Base-by-base conservation (phyloP, 768 basidiomycete species). In the Podaxis sp. region DNA sequence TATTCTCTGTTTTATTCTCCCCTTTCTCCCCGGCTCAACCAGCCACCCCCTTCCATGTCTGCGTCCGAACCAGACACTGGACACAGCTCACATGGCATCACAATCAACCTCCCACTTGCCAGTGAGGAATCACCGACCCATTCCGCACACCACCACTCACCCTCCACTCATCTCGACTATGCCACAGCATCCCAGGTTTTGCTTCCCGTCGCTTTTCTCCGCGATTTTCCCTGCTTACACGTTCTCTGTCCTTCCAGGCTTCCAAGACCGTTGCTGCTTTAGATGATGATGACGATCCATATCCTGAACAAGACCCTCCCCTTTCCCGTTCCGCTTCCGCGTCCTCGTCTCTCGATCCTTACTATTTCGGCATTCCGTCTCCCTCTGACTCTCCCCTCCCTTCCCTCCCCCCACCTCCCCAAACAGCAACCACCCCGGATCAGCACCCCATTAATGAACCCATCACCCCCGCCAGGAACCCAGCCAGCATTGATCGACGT, bases 321-420 rank as follows among this genome's bases (percentile, higher is more conserved):
- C 65, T 76, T 55, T 86, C 88, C 58, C 90, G 91, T 71, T 86
- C 91, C 46, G 78, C 78, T 22, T 93, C 93, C 29, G 81, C 89
- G 55, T 86, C 89, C 51, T 93, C 91, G 36, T 91, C 92, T 49
- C 80, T 94, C 59, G 93, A 94, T 78, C 91, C 92, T 7, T 94
- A 94, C 73, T 94, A 94, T 74, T 94, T 94, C 77, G 87, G 90
- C 53, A 74, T 84, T 25, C 82, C 80, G 66, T 87, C 88, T 40
- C 85, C 89, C 25, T 81, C 85, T n/a, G 85, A 85, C 64, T 89
- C 89, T 8, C 88, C 89, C 9, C 68, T 80, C 2, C 83, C 81
- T 13, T 82, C 85, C 37, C 73, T 82, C 2, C 85, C 82, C 9
- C 79, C 81, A 40, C 70, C 71, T 6, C 61, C 72, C 15, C 60